Evolutionary conservation across 805 yeast genomes (phyloP).

Genomic region (Cyberlindnera nakhonratchasimensis): DNA sequence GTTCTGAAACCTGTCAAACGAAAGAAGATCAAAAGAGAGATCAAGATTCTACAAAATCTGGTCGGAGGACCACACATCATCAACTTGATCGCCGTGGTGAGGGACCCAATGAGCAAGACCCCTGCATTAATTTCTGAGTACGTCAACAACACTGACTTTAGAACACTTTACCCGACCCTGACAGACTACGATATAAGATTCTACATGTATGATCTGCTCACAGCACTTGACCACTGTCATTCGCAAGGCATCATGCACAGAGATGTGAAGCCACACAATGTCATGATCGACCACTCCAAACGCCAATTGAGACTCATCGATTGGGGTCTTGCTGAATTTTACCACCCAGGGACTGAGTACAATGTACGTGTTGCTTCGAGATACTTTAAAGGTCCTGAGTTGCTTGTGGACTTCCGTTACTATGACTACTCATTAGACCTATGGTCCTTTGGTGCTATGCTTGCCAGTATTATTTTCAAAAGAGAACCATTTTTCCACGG

Average conservation of each 20-base stretch:
- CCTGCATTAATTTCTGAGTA: conserved; percentile 88
- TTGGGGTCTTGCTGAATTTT: conserved; percentile 94
- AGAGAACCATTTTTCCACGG: conserved; percentile 94
- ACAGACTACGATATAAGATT: conserved; percentile 70
- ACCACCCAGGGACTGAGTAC: conserved; percentile 85
- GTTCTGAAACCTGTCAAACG: conserved; percentile 91
- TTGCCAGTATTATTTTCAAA: conserved; percentile 83
- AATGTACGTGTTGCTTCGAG: conserved; percentile 91
- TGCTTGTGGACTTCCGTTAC: conserved; percentile 74
- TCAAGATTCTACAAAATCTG: conserved; percentile 80
- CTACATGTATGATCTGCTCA: conserved; percentile 78
- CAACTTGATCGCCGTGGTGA: conserved; percentile 74
- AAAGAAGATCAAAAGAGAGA: conserved; percentile 89
- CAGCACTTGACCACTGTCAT: conserved; percentile 84
- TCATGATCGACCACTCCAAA: conserved; percentile 79
- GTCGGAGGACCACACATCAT: conserved; percentile 82
- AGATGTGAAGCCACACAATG: conserved; percentile 91
- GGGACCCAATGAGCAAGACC: conserved; percentile 79
- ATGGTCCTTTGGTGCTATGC: conserved; percentile 91
- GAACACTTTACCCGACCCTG: conserved; percentile 80
- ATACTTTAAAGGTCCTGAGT: conserved; percentile 89
- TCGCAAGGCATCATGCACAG: conserved; percentile 94
- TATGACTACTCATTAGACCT: conserved; percentile 87
- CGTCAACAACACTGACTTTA: conserved; percentile 79
- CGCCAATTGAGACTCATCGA: conserved; percentile 72